Base-by-base conservation (phyloP, 2,329 filamentous ascomycete genomes). In the Pyrenophora tritici-repentis region DNA sequence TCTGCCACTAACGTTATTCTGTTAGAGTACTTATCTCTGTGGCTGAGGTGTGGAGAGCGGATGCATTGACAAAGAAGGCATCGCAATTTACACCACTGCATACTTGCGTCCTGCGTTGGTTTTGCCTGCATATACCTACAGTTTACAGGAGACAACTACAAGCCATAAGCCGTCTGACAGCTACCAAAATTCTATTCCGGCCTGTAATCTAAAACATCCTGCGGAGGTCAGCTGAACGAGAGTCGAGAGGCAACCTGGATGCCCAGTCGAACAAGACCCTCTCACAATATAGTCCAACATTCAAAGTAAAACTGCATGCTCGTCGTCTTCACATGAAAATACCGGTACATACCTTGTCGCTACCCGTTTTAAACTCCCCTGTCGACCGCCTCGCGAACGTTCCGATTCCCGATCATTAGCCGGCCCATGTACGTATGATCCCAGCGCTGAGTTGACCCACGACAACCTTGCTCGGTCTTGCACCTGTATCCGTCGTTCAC, bases 321-420 rank as follows among this genome's bases (percentile, higher is more conserved):
- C 16, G 13, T 14, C 26, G 18, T 39, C 17, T 32, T n/a, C 41
- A 44, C 37, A 38, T 50, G 35, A 16, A 16, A 7, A 8, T 35
- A 8, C 8, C 26, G 18, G 18, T 20, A 20, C 5, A 20, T n/a
- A 4, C 8, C 20, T 14, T 6, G 12, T 45, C 14, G 32, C 41
- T 38, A 33, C 43, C 32, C 38, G 16, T 37, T 24, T 39, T 22
- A 36, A 37, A 26, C 37, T 18, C 37, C 43, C 38, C 17, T 31
- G 26, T 38, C 34, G 34, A 18, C 17, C 22, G 44, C 42, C 37
- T 29, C 16, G 9, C 17, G 17, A 48, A 20, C 39, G 26, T 42
- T 5, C 8, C 29, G 45, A 43, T 48, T 42, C 5, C n/a, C 29
- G 45, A 49, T 52, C 34, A 48, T 52, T 52, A 48, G n/a, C 50